These are phyloP conservation scores for Eucalyptus sp. DNA, from an alignment of 345 rosid genomes.

Conservation along the genomic window DNA sequence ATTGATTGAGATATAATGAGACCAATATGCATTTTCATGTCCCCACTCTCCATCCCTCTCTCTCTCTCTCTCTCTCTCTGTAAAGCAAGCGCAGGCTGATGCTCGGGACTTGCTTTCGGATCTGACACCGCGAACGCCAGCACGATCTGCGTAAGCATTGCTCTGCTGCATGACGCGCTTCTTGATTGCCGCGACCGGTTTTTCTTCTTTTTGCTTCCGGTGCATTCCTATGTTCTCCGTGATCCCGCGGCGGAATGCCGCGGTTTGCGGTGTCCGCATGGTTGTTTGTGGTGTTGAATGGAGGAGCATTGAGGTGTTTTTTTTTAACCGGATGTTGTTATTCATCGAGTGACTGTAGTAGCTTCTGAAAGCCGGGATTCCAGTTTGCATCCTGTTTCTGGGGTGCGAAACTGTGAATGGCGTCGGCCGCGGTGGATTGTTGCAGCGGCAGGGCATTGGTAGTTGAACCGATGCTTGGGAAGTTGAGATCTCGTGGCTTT, in stretches of 20 bases:
- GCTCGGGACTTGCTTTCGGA: not conserved
- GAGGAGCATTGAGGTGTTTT: not conserved
- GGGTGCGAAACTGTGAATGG: not conserved
- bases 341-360: not conserved
- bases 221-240: not conserved
- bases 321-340: not conserved
- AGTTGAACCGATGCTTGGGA: not conserved
- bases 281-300: not conserved
- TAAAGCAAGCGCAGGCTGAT: not conserved
- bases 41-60: conserved; percentile 1
- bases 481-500: not conserved
- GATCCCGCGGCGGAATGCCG: not conserved
- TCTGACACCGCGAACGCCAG: not conserved
- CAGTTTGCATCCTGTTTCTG: not conserved
- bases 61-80: not conserved
- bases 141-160: not conserved
- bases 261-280: not conserved
- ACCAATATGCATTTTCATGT: not conserved
- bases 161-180: not conserved
- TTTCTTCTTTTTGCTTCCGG: not conserved
- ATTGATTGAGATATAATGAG: not conserved
- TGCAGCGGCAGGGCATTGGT: not conserved
- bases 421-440: not conserved
- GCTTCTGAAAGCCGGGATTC: not conserved
- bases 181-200: not conserved